Conservation (phyloP, 257 asterid species). For the Parsonsia alboflavescens region DNA sequence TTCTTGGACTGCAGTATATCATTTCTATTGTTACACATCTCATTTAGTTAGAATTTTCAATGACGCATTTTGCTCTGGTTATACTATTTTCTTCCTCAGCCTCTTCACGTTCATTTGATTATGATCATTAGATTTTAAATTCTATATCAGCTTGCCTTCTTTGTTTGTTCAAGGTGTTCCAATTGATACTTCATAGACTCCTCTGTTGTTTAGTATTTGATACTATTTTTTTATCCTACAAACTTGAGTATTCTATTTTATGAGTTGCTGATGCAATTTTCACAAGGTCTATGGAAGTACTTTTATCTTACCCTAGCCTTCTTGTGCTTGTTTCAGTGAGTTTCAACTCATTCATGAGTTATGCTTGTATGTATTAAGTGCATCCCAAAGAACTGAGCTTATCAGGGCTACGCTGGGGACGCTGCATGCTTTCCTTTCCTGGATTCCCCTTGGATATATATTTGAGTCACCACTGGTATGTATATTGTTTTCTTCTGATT, state of each 20-base stretch:
- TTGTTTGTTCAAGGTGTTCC: no score
- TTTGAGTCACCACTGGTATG: conserved; percentile 96
- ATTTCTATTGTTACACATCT: background rate
- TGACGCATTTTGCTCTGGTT: background rate
- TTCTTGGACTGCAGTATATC: background rate
- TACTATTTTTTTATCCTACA: background rate
- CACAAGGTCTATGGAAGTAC: no score
- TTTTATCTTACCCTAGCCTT: background rate
- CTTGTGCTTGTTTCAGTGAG: conserved; percentile 50
- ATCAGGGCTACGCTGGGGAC: conserved; percentile 92
- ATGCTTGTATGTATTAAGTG: conserved; percentile 85
- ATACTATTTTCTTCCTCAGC: background rate
- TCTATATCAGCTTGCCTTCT: no score
- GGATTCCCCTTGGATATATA: conserved; percentile 98
- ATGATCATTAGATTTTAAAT: no score
- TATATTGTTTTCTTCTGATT: conserved; percentile 24
- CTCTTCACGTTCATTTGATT: background rate
- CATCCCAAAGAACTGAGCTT: conserved; percentile 93
- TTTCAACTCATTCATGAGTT: conserved; percentile 95
- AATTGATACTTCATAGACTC: background rate
- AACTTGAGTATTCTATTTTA: background rate
- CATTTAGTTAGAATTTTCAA: no score
- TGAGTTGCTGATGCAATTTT: background rate
- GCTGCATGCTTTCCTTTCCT: conserved; percentile 91
- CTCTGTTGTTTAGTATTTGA: background rate